Evolutionary conservation across 495 filamentous ascomycete species (phyloP).

Genomic region (Bombardia bombarda): DNA sequence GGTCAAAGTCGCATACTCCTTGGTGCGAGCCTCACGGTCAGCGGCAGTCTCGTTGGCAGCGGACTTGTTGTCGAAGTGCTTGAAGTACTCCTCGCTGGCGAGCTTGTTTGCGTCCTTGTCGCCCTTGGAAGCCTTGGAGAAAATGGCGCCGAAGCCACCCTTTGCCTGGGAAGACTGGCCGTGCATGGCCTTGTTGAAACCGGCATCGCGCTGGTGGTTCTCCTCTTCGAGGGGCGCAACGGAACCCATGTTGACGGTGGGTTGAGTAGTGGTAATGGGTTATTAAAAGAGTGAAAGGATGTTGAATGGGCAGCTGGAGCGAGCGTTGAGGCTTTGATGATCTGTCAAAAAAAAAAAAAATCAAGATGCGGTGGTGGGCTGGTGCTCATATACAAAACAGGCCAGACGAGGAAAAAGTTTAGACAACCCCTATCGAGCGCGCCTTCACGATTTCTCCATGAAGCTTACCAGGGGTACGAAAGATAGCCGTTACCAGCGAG

Average conservation of each 20-base stretch:
- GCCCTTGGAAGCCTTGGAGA: too few species aligned
- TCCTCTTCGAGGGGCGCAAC: slow-evolving; percentile 67
- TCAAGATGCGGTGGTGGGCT: too few species aligned
- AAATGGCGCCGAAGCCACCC: slow-evolving; percentile 75
- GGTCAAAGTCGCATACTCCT: slow-evolving; percentile 91
- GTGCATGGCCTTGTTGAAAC: slow-evolving; percentile 87
- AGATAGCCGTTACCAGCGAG: slow-evolving; percentile 1
- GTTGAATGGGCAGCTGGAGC: neutral
- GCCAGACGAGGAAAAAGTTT: neutral
- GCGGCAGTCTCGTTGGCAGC: slow-evolving; percentile 76
- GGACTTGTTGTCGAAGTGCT: slow-evolving; percentile 96
- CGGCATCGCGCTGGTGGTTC: slow-evolving; percentile 83
- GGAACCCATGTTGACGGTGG: slow-evolving; percentile 53
- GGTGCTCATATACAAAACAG: neutral
- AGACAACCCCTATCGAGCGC: neutral
- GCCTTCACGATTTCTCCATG: neutral
- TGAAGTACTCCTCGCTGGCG: slow-evolving; percentile 97
- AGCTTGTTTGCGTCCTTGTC: slow-evolving; percentile 74
- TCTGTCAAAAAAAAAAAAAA: too few species aligned
- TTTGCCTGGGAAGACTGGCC: slow-evolving; percentile 66
- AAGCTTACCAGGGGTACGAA: neutral
- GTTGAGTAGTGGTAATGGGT: too few species aligned
- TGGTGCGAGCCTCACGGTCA: slow-evolving; percentile 69
- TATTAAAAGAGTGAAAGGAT: too few species aligned
- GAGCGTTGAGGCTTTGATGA: too few species aligned